Conservation (phyloP, 768 basidiomycete species). For the Atractiella rhizophila region DNA sequence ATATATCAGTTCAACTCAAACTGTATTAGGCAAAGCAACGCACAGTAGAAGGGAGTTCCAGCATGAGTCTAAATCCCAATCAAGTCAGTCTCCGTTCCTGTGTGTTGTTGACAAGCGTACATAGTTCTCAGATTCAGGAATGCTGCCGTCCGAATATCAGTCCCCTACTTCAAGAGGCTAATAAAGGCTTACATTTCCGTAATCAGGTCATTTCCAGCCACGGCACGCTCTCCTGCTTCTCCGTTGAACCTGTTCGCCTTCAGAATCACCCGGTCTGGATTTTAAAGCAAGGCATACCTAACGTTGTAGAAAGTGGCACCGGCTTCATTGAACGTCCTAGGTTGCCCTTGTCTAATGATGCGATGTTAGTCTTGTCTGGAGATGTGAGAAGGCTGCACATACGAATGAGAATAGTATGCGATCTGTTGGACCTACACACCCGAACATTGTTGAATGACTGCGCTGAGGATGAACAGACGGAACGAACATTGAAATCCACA, state of each 20-base stretch:
- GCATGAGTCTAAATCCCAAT: too few species aligned
- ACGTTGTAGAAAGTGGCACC: constrained; percentile 6
- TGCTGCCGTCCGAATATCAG: too few species aligned
- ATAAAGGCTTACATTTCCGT: too few species aligned
- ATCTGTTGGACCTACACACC: background rate
- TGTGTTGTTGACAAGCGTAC: too few species aligned
- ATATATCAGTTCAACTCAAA: too few species aligned
- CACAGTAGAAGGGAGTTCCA: constrained; percentile 9
- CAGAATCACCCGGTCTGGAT: too few species aligned
- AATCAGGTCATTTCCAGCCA: constrained; percentile 4
- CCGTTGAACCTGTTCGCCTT: constrained; percentile 11
- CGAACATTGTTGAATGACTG: background rate
- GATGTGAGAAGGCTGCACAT: background rate
- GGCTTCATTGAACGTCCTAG: constrained; percentile 4
- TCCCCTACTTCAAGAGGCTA: too few species aligned
- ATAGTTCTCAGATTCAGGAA: constrained; percentile 6
- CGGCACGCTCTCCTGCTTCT: constrained; percentile 11
- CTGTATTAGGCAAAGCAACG: background rate
- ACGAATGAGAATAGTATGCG: background rate
- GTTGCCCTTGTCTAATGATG: background rate
- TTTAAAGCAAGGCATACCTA: too few species aligned
- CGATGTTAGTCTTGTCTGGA: background rate
- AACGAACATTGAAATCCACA: constrained; percentile 6
- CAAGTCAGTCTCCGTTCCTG: too few species aligned
- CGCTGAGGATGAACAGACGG: constrained; percentile 4